Base-by-base conservation (phyloP, 1,284 basidiomycete genomes). In the Thecaphora thlaspeos region DNA sequence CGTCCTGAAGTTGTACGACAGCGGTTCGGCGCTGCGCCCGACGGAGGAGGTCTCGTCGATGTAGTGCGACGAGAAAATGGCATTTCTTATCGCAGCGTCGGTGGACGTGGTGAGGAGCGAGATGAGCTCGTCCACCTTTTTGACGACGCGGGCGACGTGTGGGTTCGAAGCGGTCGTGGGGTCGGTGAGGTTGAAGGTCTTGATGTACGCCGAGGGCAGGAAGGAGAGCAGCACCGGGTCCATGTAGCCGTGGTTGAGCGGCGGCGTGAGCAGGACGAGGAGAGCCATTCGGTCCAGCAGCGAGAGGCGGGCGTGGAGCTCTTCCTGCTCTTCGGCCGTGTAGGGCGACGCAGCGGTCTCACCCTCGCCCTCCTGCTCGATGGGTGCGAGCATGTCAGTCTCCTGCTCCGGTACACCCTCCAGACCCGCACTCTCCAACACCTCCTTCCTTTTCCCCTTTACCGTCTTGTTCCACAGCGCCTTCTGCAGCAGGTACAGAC, bases 201-300 rank as follows among this genome's bases (percentile, higher is more conserved):
- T n/a, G 17, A 61, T 51, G 41, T 61, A 61, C 1, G 57, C 55
- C 1, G 19, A 4, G 1, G 55, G 18, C 21, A 66, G 19, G 48
- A 53, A 55, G 1, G 55, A 48, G 8, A 66, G 22, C 1, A 66
- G 44, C 12, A 56, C 3, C 0, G 58, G 42, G 28, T 61, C 45
- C 17, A 26, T 46, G 9, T 39, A 34, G 11, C 39, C 39, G 5
- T 38, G 11, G 40, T 22, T 24, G 40, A 24, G 15, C 11, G 41
- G 24, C 19, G 50, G 15, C 2, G 59, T 48, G 5, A 61, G 55
- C 1, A 51, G 26, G 2, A 49, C 41, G 24, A 53, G 30, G 18
- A 61, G 21, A 2, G 49, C 21, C 63, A 66, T 66, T 0, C 63
- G 48, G 22, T 66, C 63, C 21, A 66, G 55, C 42, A 66, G 48